Percentiles rank a stretch among this genome's conserved stretches.
Conservation (phyloP, 257 asterid genomes). For the Rubia yunnanensis region DNA sequence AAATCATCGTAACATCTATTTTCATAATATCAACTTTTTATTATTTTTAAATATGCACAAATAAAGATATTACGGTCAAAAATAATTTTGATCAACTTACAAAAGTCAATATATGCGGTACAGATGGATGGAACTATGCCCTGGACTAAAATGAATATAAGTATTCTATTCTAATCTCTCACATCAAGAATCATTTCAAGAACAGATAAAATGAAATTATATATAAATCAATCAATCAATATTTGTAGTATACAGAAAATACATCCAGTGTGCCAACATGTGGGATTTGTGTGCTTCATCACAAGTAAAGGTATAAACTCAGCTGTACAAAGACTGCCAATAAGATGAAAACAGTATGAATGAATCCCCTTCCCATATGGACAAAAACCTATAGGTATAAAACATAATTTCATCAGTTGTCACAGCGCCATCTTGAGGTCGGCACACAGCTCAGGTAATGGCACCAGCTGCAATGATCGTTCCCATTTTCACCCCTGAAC, state of each 20-base stretch:
- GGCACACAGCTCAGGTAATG: conserved; percentile 87
- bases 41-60: too few species aligned
- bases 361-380: conserved; percentile 4
- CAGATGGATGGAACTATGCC: too few species aligned
- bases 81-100: too few species aligned
- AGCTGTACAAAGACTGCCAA: conserved; percentile 14
- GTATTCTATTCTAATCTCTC: too few species aligned
- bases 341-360: conserved; percentile 1
- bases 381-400: conserved; percentile 2
- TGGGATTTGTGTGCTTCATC: not conserved
- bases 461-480: conserved; percentile 77
- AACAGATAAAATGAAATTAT: not conserved
- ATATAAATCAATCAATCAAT: not conserved
- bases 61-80: too few species aligned
- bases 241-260: conserved; percentile 1
- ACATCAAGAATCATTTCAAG: not conserved
- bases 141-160: too few species aligned
- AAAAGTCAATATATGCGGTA: too few species aligned
- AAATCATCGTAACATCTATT: too few species aligned
- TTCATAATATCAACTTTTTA: too few species aligned
- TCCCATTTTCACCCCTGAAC: conserved; percentile 65
- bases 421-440: conserved; percentile 76
- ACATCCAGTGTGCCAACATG: conserved; percentile 3
- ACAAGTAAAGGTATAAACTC: conserved; percentile 2
- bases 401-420: conserved; percentile 21